Evolutionary conservation across 345 rosid species (phyloP), one percentile per base, ranked within the genome.

Genomic region (Physaria fendleri): DNA sequence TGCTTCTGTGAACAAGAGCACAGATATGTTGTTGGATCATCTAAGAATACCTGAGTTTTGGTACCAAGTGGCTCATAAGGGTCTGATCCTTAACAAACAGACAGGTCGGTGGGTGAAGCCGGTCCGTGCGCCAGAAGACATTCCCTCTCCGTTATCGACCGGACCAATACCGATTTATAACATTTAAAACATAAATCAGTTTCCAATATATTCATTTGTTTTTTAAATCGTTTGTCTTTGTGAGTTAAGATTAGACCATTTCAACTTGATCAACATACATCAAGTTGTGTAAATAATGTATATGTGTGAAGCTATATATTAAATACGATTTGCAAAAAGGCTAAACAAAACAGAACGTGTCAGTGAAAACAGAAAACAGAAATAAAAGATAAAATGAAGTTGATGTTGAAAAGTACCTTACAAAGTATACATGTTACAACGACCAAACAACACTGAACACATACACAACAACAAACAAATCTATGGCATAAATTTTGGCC

Each of bases 51-150:
- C 85, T 0, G 82, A 71, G 42, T 80, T 18, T 66, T 82, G 87
- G 85, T 85, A 73, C 43, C 77, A 79, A 49, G 35, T 69, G 59
- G 84, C 77, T 2, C 73, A 81, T 23, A 83, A 83, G 68, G 95
- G 95, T 37, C 64, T 83, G 8, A 80, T 81, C 17, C 43, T 76
- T 38, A 81, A 86, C 66, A 69, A 74, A 47, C 38, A 69, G 45
- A 32, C 81, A 30, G 92, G 92, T 0, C 69, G 92, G 61, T 89
- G 92, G 95, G 87, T 84, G 24, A 84, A 79, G 67, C 92, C 85
- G 1, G 68, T 68, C 13, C 84, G 92, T 55, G 71, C 72, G 3
- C 76, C 76, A 0, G 89, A 89, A 78, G 89, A 89, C 34, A 73
- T 84, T 52, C 95, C 97, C 46, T 82, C 88, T 33, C 91, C 97